phyloP scores from a whole-genome alignment of 2,329 filamentous ascomycete genomes.

The Myriosclerotinia duriaeana region DNA sequence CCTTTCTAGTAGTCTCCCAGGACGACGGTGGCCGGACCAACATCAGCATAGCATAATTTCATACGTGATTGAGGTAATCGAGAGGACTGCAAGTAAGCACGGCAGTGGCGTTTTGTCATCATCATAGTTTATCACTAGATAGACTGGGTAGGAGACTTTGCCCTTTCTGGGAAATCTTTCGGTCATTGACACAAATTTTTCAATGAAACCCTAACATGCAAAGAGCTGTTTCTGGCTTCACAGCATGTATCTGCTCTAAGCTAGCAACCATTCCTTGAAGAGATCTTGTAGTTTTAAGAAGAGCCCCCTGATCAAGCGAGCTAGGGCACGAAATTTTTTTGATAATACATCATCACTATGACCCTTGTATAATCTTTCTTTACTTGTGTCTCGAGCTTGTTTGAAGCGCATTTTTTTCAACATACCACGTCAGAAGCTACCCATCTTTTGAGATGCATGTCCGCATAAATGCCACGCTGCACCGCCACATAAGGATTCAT shows the following conservation, averaged over 20 bases:
- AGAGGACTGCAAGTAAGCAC: background rate
- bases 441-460: background rate
- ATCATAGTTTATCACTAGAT: background rate
- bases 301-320: constrained; percentile 15
- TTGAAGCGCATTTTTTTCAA: background rate
- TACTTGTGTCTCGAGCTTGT: too few relatives aligned
- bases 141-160: background rate
- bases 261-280: background rate
- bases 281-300: background rate
- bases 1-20: background rate
- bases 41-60: background rate
- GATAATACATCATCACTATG: background rate
- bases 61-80: background rate
- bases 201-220: background rate
- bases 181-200: background rate
- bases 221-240: background rate
- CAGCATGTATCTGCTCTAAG: background rate
- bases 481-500: constrained; percentile 21
- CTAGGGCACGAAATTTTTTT: background rate
- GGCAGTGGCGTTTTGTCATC: constrained; percentile 3
- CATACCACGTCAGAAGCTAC: background rate
- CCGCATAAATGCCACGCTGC: constrained; percentile 15
- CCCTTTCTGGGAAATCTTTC: background rate
- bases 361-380: background rate
- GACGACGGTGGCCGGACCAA: background rate